Conservation (phyloP, 1,284 basidiomycete genomes). For the Boletellus dicymbophilus region DNA sequence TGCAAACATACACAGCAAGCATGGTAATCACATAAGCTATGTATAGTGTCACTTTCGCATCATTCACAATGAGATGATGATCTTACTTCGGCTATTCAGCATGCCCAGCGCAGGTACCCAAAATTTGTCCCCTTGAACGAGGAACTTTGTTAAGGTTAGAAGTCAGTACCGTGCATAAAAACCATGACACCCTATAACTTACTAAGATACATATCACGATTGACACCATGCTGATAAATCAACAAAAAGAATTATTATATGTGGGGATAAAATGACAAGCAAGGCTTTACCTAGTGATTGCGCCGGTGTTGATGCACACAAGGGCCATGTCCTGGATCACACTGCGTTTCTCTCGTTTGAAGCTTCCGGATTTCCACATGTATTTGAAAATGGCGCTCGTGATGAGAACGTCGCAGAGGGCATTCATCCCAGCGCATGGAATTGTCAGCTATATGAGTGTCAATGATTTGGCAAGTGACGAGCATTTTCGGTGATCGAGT, state of each 20-base stretch:
- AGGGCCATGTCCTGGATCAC: conserved; percentile 15
- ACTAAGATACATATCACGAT: conserved; percentile 7
- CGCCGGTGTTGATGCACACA: conserved; percentile 14
- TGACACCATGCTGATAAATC: conserved; percentile 6
- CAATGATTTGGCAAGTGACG: neutral
- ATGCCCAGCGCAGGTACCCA: neutral
- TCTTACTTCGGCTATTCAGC: neutral
- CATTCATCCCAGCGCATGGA: neutral
- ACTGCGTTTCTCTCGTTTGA: conserved; percentile 9
- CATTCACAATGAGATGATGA: neutral
- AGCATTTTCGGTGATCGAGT: neutral
- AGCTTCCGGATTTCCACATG: conserved; percentile 16
- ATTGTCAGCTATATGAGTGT: conserved; percentile 15
- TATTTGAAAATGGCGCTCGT: conserved; percentile 9
- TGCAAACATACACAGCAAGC: conserved; percentile 14
- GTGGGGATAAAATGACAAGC: no score
- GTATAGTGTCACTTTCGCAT: neutral
- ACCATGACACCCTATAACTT: no score
- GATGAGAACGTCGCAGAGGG: conserved; percentile 11
- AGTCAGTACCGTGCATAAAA: no score
- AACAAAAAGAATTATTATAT: no score
- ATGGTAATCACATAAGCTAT: conserved; percentile 16
- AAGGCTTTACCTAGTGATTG: conserved; percentile 13
- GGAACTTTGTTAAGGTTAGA: no score
- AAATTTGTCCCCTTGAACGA: neutral